Conservation (phyloP, 192 early-diverging fungal species). For the Mortierella claussenii region DNA sequence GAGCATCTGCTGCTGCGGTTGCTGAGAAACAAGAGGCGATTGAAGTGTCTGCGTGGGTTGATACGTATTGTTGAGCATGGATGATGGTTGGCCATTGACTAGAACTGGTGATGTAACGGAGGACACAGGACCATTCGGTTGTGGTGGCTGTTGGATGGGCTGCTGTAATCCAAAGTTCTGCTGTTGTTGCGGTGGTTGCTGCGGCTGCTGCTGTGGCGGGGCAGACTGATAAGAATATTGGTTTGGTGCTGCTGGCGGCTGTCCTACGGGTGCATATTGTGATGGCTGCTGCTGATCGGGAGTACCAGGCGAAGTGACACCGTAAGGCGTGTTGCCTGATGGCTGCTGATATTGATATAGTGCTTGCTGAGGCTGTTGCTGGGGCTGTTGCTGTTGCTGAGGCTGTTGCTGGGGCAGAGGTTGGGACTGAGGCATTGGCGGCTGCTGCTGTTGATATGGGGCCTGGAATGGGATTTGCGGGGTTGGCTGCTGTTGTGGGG, state of each 20-base stretch:
- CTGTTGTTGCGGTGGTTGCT: conserved; percentile 2
- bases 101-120: conserved; percentile 4
- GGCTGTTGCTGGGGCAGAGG: conserved; percentile 14
- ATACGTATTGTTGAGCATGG: conserved; percentile 9
- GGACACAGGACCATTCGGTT: conserved; percentile 1
- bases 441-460: conserved; percentile 25
- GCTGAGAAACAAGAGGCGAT: conserved; percentile 5
- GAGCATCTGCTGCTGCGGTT: neutral
- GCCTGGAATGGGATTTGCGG: conserved; percentile 27
- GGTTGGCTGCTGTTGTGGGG: conserved; percentile 18
- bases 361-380: conserved; percentile 6
- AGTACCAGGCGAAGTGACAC: conserved; percentile 2
- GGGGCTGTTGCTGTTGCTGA: conserved; percentile 9
- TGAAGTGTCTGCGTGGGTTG: conserved; percentile 14
- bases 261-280: neutral
- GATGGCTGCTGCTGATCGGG: conserved; percentile 10
- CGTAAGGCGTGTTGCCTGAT: neutral
- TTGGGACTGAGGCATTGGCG: neutral
- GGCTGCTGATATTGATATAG: neutral
- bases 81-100: conserved; percentile 14
- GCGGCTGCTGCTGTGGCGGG: conserved; percentile 10
- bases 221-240: conserved; percentile 7
- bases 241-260: conserved; percentile 1
- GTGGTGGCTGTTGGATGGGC: conserved; percentile 2
- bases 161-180: conserved; percentile 10